A percentile compares a stretch with the other conserved stretches of the same genome.
These are phyloP conservation scores for Helotiales sp. DNA, from an alignment of 2,329 filamentous ascomycete genomes.

Conservation along the genomic window DNA sequence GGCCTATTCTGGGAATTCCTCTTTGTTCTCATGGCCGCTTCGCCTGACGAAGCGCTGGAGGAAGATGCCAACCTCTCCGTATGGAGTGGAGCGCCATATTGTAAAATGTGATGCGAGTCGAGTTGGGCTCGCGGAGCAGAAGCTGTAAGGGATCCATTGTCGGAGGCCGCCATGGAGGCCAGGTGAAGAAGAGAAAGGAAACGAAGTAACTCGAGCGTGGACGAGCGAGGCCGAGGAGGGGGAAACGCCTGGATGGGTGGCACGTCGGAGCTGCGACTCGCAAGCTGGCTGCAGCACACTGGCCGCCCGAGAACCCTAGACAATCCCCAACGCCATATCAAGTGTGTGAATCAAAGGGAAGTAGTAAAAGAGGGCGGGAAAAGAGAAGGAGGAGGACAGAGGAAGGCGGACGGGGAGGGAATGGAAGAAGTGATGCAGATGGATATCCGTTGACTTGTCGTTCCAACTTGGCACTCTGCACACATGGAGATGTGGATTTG, in stretches of 20 bases:
- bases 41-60: constrained; percentile 30
- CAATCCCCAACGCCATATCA: not conserved
- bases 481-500: not conserved
- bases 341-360: not conserved
- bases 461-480: constrained; percentile 7
- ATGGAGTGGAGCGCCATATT: constrained; percentile 31
- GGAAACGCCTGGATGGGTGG: not conserved
- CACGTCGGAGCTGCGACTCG: not conserved
- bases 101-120: constrained; percentile 34
- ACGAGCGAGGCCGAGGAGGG: constrained; percentile 11
- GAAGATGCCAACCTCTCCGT: constrained; percentile 33
- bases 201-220: not conserved
- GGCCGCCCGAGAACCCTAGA: constrained; percentile 1
- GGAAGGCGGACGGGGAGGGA: not conserved
- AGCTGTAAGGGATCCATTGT: constrained; percentile 26
- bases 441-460: constrained; percentile 7
- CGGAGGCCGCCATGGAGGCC: constrained; percentile 16
- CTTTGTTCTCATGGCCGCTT: constrained; percentile 34
- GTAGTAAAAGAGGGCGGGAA: not conserved
- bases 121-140: constrained; percentile 28
- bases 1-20: constrained; percentile 32
- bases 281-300: not conserved
- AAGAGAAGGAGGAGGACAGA: not conserved
- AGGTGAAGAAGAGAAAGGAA: not conserved
- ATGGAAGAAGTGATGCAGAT: not conserved